Conservation (phyloP, 1,284 basidiomycete genomes). For the Melampsora americana region DNA sequence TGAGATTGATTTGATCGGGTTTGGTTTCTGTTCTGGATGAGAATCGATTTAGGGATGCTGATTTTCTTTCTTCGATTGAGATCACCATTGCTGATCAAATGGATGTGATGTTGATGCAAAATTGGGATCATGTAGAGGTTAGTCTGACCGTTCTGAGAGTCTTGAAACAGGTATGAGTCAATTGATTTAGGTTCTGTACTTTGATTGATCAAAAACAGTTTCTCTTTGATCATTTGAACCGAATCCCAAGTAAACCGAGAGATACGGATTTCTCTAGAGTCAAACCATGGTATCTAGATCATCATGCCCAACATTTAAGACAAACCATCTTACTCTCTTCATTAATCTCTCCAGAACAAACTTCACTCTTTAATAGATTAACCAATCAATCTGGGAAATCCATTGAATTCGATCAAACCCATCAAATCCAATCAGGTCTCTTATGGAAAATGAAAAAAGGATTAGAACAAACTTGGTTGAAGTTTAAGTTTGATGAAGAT, state of each 20-base stretch:
- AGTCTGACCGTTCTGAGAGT: conserved; percentile 44
- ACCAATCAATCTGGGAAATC: conserved; percentile 21
- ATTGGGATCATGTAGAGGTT: conserved; percentile 96
- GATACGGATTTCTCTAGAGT: conserved; percentile 94
- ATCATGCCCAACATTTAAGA: conserved; percentile 75
- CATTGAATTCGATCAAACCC: conserved; percentile 1
- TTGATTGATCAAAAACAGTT: no score
- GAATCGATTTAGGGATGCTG: conserved; percentile 66
- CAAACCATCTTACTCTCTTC: conserved; percentile 85
- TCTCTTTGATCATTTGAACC: conserved; percentile 76
- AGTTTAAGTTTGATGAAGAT: background rate
- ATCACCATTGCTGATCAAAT: conserved; percentile 87
- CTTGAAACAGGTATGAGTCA: background rate
- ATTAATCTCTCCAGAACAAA: conserved; percentile 55
- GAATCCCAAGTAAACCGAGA: conserved; percentile 83
- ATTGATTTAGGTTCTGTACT: conserved; percentile 10
- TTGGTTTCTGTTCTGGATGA: no score
- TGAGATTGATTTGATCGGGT: no score
- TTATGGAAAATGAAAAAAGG: conserved; percentile 1
- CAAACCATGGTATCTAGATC: conserved; percentile 95
- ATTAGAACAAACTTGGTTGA: conserved; percentile 8
- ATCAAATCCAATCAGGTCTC: background rate
- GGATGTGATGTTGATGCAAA: conserved; percentile 94
- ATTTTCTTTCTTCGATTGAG: conserved; percentile 91
- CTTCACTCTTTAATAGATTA: conserved; percentile 3